phyloP scores from a whole-genome alignment of 2,329 filamentous ascomycete species.

The Ophiosphaerella narmari region DNA sequence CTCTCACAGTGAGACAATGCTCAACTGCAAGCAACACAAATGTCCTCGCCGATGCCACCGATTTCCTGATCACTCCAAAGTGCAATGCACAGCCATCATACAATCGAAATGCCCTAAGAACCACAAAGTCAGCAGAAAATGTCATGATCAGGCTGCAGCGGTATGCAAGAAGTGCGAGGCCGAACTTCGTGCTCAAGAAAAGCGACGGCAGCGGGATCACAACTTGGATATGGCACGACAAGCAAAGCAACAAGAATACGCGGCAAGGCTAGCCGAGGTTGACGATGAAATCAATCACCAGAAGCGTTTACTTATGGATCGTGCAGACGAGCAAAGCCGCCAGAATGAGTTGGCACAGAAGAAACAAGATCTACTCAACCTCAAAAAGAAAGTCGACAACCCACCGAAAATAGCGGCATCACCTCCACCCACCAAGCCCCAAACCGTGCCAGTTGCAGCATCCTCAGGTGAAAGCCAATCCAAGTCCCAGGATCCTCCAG shows the following conservation, averaged over 20 bases:
- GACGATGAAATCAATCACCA: constrained; percentile 61
- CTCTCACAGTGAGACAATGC: constrained; percentile 49
- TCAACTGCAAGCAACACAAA: constrained; percentile 63
- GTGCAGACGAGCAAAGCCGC: constrained; percentile 53
- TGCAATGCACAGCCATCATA: constrained; percentile 53
- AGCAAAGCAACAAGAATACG: constrained; percentile 53
- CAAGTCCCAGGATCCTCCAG: neutral
- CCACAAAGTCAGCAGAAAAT: constrained; percentile 57
- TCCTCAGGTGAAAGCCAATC: neutral
- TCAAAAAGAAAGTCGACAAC: constrained; percentile 32
- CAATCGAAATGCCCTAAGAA: constrained; percentile 56
- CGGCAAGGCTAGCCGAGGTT: constrained; percentile 52
- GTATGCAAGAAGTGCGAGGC: constrained; percentile 58
- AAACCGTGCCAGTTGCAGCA: neutral
- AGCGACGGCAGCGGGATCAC: constrained; percentile 53
- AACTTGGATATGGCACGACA: constrained; percentile 58
- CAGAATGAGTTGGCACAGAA: constrained; percentile 53
- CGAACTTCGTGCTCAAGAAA: constrained; percentile 54
- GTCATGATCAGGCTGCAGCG: constrained; percentile 45
- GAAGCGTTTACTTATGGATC: constrained; percentile 50
- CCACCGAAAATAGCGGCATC: constrained; percentile 1
- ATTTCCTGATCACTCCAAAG: constrained; percentile 61
- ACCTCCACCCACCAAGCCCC: neutral
- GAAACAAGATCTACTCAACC: constrained; percentile 51
- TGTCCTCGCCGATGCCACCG: constrained; percentile 69